A percentile compares a stretch with the other conserved stretches of the same genome.
These are phyloP conservation scores for Fusarium torulosum DNA, from an alignment of 2,329 filamentous ascomycete species.

Conservation along the genomic window DNA sequence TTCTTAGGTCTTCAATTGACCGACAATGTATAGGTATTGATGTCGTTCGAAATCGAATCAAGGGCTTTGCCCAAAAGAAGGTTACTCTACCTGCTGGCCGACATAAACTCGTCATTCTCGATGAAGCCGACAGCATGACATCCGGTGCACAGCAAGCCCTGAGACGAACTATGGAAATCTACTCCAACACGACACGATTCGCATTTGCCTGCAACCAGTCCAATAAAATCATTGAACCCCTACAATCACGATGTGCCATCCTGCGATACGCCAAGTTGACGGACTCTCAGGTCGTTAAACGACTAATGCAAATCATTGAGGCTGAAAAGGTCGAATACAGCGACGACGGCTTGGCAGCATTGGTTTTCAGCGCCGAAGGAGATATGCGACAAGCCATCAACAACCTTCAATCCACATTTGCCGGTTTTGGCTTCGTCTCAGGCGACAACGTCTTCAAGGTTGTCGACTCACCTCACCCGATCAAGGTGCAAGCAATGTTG, in stretches of 20 bases:
- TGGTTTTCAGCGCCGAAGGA: conserved; percentile 96
- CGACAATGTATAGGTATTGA: conserved; percentile 77
- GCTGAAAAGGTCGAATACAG: conserved; percentile 91
- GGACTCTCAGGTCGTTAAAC: conserved; percentile 91
- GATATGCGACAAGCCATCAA: conserved; percentile 99
- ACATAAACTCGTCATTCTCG: conserved; percentile 96
- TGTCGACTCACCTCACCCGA: conserved; percentile 95
- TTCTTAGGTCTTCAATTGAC: no score
- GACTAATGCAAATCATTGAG: conserved; percentile 90
- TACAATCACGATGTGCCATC: conserved; percentile 96
- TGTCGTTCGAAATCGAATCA: conserved; percentile 96
- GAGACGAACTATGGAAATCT: conserved; percentile 97
- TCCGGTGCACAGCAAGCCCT: conserved; percentile 95
- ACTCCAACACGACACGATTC: conserved; percentile 94
- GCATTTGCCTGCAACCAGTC: conserved; percentile 99
- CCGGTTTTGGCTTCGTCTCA: conserved; percentile 96
- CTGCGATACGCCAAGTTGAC: conserved; percentile 93
- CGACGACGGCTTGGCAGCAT: conserved; percentile 93
- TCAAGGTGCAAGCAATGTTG: conserved; percentile 98
- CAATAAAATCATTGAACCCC: conserved; percentile 99
- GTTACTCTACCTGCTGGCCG: conserved; percentile 91
- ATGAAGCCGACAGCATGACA: conserved; percentile 99
- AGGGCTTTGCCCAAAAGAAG: conserved; percentile 98
- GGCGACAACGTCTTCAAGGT: conserved; percentile 98
- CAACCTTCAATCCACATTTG: conserved; percentile 92